Evolutionary conservation across 2,329 filamentous ascomycete species (phyloP).

Genomic region (Elsinoe arachidis): DNA sequence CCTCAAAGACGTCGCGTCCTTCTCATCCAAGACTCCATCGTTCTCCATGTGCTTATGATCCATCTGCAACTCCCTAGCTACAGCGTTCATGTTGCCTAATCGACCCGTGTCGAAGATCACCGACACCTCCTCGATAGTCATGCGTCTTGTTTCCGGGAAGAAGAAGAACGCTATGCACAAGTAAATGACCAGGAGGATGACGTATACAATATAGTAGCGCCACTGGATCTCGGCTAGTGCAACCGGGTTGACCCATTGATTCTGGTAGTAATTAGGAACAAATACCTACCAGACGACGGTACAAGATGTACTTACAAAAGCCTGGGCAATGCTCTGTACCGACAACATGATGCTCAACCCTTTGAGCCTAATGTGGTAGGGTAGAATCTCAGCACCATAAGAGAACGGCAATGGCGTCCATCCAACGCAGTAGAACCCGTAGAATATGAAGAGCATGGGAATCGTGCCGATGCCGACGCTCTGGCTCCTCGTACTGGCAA

Average conservation of each 20-base stretch:
- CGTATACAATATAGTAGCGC: conserved; percentile 14
- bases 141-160: conserved; percentile 10
- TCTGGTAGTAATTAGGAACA: background rate
- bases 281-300: too few relatives aligned
- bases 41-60: background rate
- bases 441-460: conserved; percentile 33
- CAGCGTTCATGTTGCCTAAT: background rate
- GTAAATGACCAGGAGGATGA: background rate
- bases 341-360: conserved; percentile 13
- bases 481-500: conserved; percentile 30
- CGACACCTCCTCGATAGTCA: conserved; percentile 10
- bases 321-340: background rate
- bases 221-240: conserved; percentile 12
- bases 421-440: conserved; percentile 31
- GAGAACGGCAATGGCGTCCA: conserved; percentile 23
- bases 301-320: background rate
- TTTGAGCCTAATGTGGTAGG: conserved; percentile 18
- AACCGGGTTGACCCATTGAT: conserved; percentile 16
- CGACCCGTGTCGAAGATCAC: conserved; percentile 9
- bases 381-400: conserved; percentile 25
- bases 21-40: background rate
- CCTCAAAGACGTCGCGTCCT: background rate
- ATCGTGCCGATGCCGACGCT: conserved; percentile 29
- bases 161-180: conserved; percentile 7
- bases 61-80: background rate